Evolutionary conservation across 2,329 filamentous ascomycete species (phyloP), one percentile per base, ranked within the genome.

Genomic region (Colletotrichum sp.): DNA sequence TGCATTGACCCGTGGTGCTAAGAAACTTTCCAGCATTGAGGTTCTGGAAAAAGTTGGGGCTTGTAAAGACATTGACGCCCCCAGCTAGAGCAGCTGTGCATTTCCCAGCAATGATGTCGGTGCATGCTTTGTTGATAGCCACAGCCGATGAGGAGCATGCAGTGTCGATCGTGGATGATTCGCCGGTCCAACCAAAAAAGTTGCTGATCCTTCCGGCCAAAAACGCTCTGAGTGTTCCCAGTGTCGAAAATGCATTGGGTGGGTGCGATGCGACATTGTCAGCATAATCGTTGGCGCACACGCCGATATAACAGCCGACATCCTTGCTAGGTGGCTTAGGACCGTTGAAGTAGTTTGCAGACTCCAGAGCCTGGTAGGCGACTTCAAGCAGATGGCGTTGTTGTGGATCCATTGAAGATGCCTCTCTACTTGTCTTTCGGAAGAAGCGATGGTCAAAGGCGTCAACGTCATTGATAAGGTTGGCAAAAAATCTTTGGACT

Each of bases 371-470:
- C 64, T 87, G 82, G 67, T 84, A 86, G 1, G 84, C 81, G 2
- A 81, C 81, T 55, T 87, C 83, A 1, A 85, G 79, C 3, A 81
- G 39, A 5, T 81, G 65, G 6, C 83, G 81, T 34, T 84, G 82
- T 34, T 81, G 79, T 7, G 83, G 83, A 68, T 85, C 83, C 77
- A 84, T 82, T 3, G 80, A 78, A 5, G 78, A 78, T 2, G 78
- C 79, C 72, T 84, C 82, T 3, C 78, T 72, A 3, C 78, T 68
- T 8, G 68, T 79, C 12, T 83, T 83, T 21, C 82, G 80, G 80
- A 88, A 88, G 81, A 88, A 87, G 6, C 79, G 75, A 44, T 84
- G 79, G 76, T 88, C 86, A 64, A 87, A 86, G 4, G 72, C 68
- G 36, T 80, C 79, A 9, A 66, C 66, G 26, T 78, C 76, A 8